Base-by-base conservation (phyloP, 2,329 filamentous ascomycete species). In the Hypoxylon rubiginosum region DNA sequence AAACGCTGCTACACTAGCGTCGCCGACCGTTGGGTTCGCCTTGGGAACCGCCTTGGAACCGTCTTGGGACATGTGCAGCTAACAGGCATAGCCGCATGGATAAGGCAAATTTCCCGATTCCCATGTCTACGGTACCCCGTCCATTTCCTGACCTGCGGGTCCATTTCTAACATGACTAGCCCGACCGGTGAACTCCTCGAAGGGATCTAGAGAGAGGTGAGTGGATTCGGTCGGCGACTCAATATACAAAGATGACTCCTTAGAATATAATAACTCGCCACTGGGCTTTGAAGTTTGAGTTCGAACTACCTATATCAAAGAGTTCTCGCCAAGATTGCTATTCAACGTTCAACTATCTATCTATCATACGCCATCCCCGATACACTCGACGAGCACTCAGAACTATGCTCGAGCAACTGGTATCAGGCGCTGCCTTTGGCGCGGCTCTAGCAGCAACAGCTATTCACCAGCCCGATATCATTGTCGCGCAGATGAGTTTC, bases 401-500 rank as follows among this genome's bases (percentile, higher is more conserved):
- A 28, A 69, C 51, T 17, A 71, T 71, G 67, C 41, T 61, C 5
- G 58, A 21, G 51, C 54, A 53, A 34, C 65, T 83, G 45, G 62
- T 84, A 46, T 81, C 86, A 0, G 90, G 90, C 24, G 83, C 82
- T 43, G 81, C 84, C 49, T 91, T 91, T 70, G 90, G 90, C 50
- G 85, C 85, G 10, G 86, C 88, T 59, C 82, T 91, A 46, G 82
- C 86, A 32, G 84, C 83, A 3, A 83, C 89, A 1, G 89, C 88
- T 30, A 86, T 91, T 60, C 86, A 86, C 72, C 80, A 85, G 39
- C 89, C 90, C 0, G 79, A 83, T 0, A 82, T 90, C 50, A 89
- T 92, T 70, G 76, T 87, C 61, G 79, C 82, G 8, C 90, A 92
- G 79, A 84, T 92, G 79, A 82, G 80, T 24, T 79, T 91, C 49